phyloP scores from a whole-genome alignment of 352 stramenopile species.

The Globisporangium mamillatum region DNA sequence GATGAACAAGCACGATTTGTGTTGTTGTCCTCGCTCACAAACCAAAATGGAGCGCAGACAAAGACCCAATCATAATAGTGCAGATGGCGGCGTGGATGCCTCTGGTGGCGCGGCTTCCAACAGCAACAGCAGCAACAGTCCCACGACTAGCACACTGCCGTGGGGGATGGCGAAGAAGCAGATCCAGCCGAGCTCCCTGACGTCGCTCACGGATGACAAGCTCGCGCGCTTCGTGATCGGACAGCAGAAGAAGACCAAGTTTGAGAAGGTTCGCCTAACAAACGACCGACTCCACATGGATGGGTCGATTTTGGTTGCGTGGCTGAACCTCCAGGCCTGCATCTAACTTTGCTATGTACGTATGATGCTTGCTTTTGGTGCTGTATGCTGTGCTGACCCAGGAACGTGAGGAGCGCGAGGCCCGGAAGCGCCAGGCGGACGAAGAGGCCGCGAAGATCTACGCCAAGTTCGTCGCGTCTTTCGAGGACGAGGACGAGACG shows the following conservation, averaged over 20 bases:
- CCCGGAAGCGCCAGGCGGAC: slow-evolving; percentile 81
- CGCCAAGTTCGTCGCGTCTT: slow-evolving; percentile 88
- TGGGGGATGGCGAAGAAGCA: slow-evolving; percentile 65
- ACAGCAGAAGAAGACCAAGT: slow-evolving; percentile 85
- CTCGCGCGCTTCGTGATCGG: slow-evolving; percentile 75
- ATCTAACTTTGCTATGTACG: not conserved
- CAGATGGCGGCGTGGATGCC: not conserved
- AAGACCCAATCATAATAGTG: not conserved
- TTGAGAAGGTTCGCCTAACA: slow-evolving; percentile 55
- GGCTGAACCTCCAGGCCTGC: not conserved
- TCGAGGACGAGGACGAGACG: slow-evolving; percentile 70
- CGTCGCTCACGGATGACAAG: slow-evolving; percentile 71
- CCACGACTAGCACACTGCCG: slow-evolving; percentile 24
- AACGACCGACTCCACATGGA: not conserved
- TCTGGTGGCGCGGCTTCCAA: slow-evolving; percentile 3
- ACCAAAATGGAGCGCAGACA: slow-evolving; percentile 9
- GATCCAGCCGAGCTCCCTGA: slow-evolving; percentile 71
- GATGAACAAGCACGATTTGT: too few relatives aligned
- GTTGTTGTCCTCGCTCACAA: not conserved
- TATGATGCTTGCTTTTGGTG: not conserved
- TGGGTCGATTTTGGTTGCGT: not conserved
- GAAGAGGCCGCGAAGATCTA: slow-evolving; percentile 87
- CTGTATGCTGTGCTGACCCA: slow-evolving; percentile 7
- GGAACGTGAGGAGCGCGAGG: slow-evolving; percentile 77
- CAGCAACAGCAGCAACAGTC: not conserved